phyloP scores from a whole-genome alignment of 225 moss, liverwort and hornwort species.

The Antitrichia curtipendula region DNA sequence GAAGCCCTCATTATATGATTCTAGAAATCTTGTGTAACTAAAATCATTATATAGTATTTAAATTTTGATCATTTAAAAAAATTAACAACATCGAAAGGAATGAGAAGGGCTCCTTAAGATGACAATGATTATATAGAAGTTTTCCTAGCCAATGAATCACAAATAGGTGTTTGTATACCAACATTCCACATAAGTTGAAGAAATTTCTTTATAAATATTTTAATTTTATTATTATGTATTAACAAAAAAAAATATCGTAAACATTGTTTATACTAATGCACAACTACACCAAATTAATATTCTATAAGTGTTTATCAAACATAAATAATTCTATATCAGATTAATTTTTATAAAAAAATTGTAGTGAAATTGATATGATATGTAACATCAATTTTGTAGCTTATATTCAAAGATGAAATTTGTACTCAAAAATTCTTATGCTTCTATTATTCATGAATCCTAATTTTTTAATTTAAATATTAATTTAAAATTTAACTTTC shows the following conservation, averaged over 20 bases:
- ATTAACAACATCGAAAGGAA: neutral
- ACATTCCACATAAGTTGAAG: fast-evolving
- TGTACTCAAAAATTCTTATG: neutral
- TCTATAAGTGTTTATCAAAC: fast-evolving
- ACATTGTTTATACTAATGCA: no score
- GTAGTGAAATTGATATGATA: neutral
- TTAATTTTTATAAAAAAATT: neutral
- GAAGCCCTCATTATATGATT: fast-evolving
- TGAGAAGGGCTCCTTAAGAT: fast-evolving
- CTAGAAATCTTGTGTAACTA: no score
- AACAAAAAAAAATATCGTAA: no score
- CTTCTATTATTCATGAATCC: neutral
- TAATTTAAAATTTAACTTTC: neutral
- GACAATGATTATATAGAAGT: neutral
- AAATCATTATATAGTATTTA: neutral
- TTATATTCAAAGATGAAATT: neutral
- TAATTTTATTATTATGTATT: neutral
- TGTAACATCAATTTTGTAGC: neutral
- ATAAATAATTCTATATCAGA: neutral
- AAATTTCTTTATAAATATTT: no score
- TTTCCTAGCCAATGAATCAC: neutral
- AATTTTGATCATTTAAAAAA: neutral
- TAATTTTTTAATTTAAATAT: neutral
- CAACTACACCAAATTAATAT: neutral
- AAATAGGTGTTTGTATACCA: neutral